Evolutionary conservation across 208 protist species (phyloP).

Genomic region (Leishmania aethiopica): DNA sequence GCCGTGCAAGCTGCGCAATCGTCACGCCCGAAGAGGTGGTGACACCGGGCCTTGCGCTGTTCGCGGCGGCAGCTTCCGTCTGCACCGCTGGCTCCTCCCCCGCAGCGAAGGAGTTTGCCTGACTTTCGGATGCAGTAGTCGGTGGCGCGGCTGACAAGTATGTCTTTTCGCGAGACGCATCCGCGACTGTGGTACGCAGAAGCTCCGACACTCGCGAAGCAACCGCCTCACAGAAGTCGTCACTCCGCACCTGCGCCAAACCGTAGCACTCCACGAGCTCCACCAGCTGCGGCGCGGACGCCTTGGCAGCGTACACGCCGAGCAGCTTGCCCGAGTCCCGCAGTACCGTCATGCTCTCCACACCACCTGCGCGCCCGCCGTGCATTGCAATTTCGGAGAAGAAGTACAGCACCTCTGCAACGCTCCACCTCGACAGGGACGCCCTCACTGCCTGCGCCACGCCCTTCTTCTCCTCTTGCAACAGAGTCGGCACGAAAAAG

Average conservation of each 20-base stretch:
- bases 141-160: not conserved
- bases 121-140: not conserved
- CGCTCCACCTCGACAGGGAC: constrained; percentile 29
- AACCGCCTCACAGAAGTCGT: constrained; percentile 70
- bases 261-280: constrained; percentile 68
- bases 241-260: constrained; percentile 61
- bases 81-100: no score
- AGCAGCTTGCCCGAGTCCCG: constrained; percentile 52
- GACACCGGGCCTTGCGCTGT: not conserved
- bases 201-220: constrained; percentile 42
- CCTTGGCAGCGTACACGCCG: constrained; percentile 44
- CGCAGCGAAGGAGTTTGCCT: not conserved
- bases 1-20: constrained; percentile 40
- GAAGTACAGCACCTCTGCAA: constrained; percentile 39
- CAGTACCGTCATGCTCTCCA: constrained; percentile 48
- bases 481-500: constrained; percentile 30
- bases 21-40: constrained; percentile 15
- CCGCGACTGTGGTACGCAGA: constrained; percentile 11
- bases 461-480: constrained; percentile 26
- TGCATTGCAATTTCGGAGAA: constrained; percentile 11
- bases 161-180: not conserved
- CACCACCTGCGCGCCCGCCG: constrained; percentile 20
- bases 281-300: constrained; percentile 67
- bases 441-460: constrained; percentile 21
- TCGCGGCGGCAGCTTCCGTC: not conserved